phyloP scores from a whole-genome alignment of 2,329 filamentous ascomycete genomes.

The Aureobasidium zeae region DNA sequence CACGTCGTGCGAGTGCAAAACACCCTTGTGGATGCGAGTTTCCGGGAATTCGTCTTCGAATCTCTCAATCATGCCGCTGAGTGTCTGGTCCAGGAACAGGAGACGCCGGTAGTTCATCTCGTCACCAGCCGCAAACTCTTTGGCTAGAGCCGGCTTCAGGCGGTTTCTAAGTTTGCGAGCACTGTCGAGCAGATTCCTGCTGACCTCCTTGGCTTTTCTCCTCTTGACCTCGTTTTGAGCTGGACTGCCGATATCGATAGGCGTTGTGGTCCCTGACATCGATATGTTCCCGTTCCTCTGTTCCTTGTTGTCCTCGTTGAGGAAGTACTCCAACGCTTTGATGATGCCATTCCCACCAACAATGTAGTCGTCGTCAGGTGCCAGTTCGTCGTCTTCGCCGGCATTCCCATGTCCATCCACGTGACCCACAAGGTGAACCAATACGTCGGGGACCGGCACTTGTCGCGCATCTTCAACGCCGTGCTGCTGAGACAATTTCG shows the following conservation, averaged over 20 bases:
- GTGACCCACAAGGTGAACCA: conserved; percentile 78
- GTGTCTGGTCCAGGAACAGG: conserved; percentile 76
- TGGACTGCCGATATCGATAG: conserved; percentile 34
- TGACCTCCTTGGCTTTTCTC: conserved; percentile 77
- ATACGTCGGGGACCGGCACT: conserved; percentile 66
- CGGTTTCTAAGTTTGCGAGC: conserved; percentile 80
- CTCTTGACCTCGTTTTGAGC: conserved; percentile 23
- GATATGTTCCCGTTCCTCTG: conserved; percentile 33
- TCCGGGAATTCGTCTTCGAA: conserved; percentile 97
- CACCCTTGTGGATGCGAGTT: conserved; percentile 48
- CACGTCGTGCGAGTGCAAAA: neutral
- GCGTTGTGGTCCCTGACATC: conserved; percentile 45
- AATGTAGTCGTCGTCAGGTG: conserved; percentile 88
- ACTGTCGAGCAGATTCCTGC: conserved; percentile 75
- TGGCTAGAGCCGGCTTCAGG: conserved; percentile 72
- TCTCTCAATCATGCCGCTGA: conserved; percentile 83
- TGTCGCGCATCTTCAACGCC: conserved; percentile 44
- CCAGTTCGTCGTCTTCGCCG: conserved; percentile 55
- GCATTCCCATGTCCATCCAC: conserved; percentile 41
- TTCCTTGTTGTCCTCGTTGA: conserved; percentile 67
- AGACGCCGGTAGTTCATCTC: conserved; percentile 75
- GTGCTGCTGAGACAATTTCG: conserved; percentile 34
- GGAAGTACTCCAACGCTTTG: conserved; percentile 82
- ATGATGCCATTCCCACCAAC: conserved; percentile 93
- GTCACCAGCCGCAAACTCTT: conserved; percentile 61